Conservation (phyloP, 2,329 filamentous ascomycete species). For the Trichoderma cornu-damae region DNA sequence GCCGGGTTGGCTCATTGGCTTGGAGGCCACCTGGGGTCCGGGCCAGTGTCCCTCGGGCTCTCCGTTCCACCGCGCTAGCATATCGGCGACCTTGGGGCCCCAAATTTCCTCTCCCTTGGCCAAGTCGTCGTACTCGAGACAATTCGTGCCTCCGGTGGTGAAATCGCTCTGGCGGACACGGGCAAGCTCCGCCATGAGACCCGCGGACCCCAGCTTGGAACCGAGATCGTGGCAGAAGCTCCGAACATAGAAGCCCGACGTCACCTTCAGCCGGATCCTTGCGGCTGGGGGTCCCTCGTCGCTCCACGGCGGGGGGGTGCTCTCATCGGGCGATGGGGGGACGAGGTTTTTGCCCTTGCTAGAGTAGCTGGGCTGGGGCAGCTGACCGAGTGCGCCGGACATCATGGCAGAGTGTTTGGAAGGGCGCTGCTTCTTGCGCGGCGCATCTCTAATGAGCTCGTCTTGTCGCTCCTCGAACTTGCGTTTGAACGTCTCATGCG, state of each 20-base stretch:
- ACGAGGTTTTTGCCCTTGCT: slow-evolving; percentile 50
- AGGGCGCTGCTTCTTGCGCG: slow-evolving; percentile 32
- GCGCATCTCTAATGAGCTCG: slow-evolving; percentile 49
- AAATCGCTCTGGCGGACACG: slow-evolving; percentile 81
- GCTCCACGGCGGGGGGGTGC: slow-evolving; percentile 52
- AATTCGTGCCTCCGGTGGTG: slow-evolving; percentile 61
- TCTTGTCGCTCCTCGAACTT: slow-evolving; percentile 55
- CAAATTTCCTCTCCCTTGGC: slow-evolving; percentile 72
- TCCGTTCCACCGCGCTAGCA: slow-evolving; percentile 43
- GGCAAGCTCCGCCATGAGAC: slow-evolving; percentile 77
- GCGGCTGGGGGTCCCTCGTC: slow-evolving; percentile 68
- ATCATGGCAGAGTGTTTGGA: slow-evolving; percentile 43
- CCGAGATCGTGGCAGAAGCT: slow-evolving; percentile 91
- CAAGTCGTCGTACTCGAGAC: slow-evolving; percentile 74
- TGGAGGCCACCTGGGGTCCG: slow-evolving; percentile 18
- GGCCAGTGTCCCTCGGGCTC: slow-evolving; percentile 29
- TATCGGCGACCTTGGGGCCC: slow-evolving; percentile 60
- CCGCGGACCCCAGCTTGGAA: slow-evolving; percentile 72
- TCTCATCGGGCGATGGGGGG: slow-evolving; percentile 42
- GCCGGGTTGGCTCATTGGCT: slow-evolving; percentile 24
- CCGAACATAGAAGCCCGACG: slow-evolving; percentile 94
- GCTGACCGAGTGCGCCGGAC: slow-evolving; percentile 52
- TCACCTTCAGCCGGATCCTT: slow-evolving; percentile 83
- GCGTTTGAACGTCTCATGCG: slow-evolving; percentile 53
- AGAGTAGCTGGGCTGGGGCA: slow-evolving; percentile 41